Evolutionary conservation across 164 flowering plant genomes (phyloP), one percentile per base, ranked within the genome.

Genomic region (Houttuynia cordata): DNA sequence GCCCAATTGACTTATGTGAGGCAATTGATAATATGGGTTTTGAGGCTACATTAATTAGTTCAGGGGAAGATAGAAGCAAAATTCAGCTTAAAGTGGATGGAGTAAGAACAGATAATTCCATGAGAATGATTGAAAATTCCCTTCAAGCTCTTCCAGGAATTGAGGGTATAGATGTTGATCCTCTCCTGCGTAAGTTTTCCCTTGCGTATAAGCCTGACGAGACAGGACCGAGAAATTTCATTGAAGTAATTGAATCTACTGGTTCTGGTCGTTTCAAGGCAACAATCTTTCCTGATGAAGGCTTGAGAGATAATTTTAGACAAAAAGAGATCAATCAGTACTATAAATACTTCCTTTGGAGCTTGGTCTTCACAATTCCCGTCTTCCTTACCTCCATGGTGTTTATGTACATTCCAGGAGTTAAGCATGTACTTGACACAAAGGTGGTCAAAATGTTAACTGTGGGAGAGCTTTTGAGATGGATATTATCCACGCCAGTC

Each of bases 311-410:
- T 30, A 53, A 73, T 55, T 73, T 70, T 20, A 75, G 77, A 57
- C 62, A 74, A 51, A 72, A 78, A n/a, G 96, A 91, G 66, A 81
- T 88, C 24, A 72, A 72, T 62, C 68, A 72, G 24, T 91, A 91
- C 51, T 70, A 69, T 37, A 68, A 45, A 25, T 79, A 78, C 34
- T 87, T 91, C 56, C 61, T 82, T 12, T 91, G 95, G 96, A 91
- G 96, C 70, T 70, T 85, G 60, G 62, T 87, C 45, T 91, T 91
- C 57, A 81, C 98, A 0, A 62, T 85, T 53, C 96, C 98, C 0
- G 83, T 92, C 6, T 85, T 87, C 62, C 70, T 89, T 34, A 69
- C 73, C 24, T 85, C 98, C 56, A 89, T 92, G 98, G 86, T 89
- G 4, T 78, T 91, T 61, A 80, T 81, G 88, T 85, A 83, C 53